Conservation (phyloP, 2,329 filamentous ascomycete species). For the Aschersonia sp. region DNA sequence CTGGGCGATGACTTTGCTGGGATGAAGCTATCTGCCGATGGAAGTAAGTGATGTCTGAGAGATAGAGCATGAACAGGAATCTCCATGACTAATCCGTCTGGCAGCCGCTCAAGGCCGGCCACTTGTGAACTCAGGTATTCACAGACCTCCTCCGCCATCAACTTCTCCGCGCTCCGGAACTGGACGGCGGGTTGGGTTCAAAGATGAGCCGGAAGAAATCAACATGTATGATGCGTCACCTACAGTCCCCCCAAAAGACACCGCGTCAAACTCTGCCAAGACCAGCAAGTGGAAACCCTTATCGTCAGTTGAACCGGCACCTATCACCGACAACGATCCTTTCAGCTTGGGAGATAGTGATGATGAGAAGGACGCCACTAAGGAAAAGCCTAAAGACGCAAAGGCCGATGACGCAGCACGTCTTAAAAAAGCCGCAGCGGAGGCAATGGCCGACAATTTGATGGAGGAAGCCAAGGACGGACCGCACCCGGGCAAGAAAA, state of each 20-base stretch:
- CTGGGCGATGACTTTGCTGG: slow-evolving; percentile 78
- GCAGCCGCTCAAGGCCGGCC: slow-evolving; percentile 12
- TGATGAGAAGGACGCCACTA: slow-evolving; percentile 56
- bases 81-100: background rate
- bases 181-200: slow-evolving; percentile 41
- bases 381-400: slow-evolving; percentile 35
- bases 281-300: slow-evolving; percentile 95
- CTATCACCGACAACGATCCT: slow-evolving; percentile 81
- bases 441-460: slow-evolving; percentile 43
- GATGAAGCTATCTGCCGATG: slow-evolving; percentile 47
- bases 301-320: slow-evolving; percentile 65
- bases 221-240: slow-evolving; percentile 56
- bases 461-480: slow-evolving; percentile 24
- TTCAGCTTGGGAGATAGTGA: slow-evolving; percentile 95
- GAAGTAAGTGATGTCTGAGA: slow-evolving; percentile 34
- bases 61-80: background rate
- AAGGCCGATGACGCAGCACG: slow-evolving; percentile 45
- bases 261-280: slow-evolving; percentile 37
- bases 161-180: slow-evolving; percentile 34
- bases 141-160: slow-evolving; percentile 50
- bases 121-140: slow-evolving; percentile 61
- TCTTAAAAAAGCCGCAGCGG: slow-evolving; percentile 50
- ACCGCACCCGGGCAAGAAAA: slow-evolving; percentile 17
- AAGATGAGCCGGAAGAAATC: slow-evolving; percentile 62
- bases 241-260: slow-evolving; percentile 37